Evolutionary conservation across 2,329 filamentous ascomycete species (phyloP), one percentile per base, ranked within the genome.

Genomic region (Ophiostoma angusticollis): DNA sequence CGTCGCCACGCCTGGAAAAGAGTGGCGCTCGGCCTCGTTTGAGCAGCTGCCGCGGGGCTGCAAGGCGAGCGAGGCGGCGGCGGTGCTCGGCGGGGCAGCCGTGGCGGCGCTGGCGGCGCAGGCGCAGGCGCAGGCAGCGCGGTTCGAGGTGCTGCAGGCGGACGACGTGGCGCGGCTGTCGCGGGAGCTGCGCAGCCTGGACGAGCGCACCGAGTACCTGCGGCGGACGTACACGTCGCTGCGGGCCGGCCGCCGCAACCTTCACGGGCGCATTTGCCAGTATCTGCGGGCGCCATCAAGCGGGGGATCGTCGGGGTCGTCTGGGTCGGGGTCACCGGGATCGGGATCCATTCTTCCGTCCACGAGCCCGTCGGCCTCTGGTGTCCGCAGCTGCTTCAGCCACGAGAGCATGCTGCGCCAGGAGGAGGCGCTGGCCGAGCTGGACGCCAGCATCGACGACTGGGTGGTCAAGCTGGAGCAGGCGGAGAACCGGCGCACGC

Each of bases 391-490:
- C 69, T 87, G 9, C 78, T 84, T 86, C 55, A 84, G 76, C 47
- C 70, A 78, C 46, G 80, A 86, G 45, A 77, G 76, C 16, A 74
- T 89, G 55, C 65, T 87, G 30, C 83, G 80, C 60, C 82, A 87
- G 54, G 82, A 87, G 56, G 82, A 87, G 57, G 80, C 80, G 2
- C 65, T 89, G 9, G 74, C 77, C 1, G 82, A 86, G 55, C 70
- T 89, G 6, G 82, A 89, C 52, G 63, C 69, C 13, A 82, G 78
- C 3, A 87, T 89, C 46, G 83, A 87, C 50, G 80, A 85, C 53
- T 87, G 83, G 78, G 75, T 83, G 35, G 67, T 62, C 49, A 87
- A 87, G 60, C 70, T 87, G n/a, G 83, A 87, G 52, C 72, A 80
- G 46, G 80, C 81, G 9, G 83, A 89, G 57, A 84, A 86, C 54